Evolutionary conservation across 2,329 filamentous ascomycete genomes (phyloP).

Genomic region (Akanthomyces muscarius): DNA sequence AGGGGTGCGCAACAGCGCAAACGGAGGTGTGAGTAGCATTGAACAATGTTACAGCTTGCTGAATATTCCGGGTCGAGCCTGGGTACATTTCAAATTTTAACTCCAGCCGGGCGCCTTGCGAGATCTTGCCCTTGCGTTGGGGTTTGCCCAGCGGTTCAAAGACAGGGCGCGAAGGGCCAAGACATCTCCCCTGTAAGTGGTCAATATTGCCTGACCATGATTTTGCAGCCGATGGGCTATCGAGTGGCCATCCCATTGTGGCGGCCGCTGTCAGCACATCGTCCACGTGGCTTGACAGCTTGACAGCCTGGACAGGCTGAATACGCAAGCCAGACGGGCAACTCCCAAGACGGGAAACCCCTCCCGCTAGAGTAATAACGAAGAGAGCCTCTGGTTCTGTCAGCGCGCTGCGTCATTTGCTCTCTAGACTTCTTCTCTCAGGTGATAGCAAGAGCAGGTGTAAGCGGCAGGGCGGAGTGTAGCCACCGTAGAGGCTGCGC

Average conservation of each 20-base stretch:
- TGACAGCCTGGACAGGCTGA: neutral
- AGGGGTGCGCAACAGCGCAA: neutral
- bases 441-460: neutral
- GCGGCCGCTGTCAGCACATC: neutral
- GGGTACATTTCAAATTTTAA: no score
- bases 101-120: no score
- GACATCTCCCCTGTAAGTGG: neutral
- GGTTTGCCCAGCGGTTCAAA: neutral
- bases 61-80: no score
- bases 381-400: neutral
- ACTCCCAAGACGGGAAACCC: neutral
- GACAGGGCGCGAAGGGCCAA: neutral
- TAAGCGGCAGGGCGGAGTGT: neutral
- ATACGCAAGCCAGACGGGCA: neutral
- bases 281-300: neutral
- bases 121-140: no score
- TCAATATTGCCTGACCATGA: no score
- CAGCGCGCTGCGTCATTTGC: neutral
- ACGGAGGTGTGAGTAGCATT: neutral
- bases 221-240: no score
- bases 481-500: neutral
- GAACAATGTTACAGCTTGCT: neutral
- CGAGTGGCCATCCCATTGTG: no score
- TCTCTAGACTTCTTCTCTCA: neutral
- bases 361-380: neutral